Percentiles rank a stretch among this genome's conserved stretches.
Conservation (phyloP, 2,329 filamentous ascomycete genomes). For the Penicillium fuscoglaucum region DNA sequence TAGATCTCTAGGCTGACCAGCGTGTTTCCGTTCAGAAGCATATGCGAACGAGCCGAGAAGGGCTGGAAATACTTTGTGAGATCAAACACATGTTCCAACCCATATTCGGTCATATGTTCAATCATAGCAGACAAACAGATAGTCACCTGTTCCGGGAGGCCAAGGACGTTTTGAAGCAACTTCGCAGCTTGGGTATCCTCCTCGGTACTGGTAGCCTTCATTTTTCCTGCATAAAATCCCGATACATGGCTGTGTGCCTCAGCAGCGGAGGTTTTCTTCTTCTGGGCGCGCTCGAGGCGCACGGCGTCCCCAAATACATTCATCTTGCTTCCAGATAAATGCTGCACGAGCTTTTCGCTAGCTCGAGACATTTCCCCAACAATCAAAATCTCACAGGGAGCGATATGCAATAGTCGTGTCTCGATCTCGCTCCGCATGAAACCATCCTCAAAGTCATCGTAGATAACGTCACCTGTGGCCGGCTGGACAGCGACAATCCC, state of each 20-base stretch:
- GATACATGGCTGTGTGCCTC: conserved; percentile 87
- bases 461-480: conserved; percentile 91
- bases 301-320: conserved; percentile 92
- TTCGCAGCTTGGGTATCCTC: conserved; percentile 60
- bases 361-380: conserved; percentile 87
- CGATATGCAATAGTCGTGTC: conserved; percentile 90
- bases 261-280: conserved; percentile 76
- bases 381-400: conserved; percentile 91
- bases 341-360: conserved; percentile 87
- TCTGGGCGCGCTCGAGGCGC: conserved; percentile 76
- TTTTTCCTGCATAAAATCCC: conserved; percentile 85
- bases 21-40: conserved; percentile 94
- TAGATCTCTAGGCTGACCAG: conserved; percentile 93
- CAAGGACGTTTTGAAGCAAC: conserved; percentile 81
- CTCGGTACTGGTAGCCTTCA: conserved; percentile 60
- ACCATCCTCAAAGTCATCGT: conserved; percentile 93
- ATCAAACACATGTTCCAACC: conserved; percentile 91
- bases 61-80: conserved; percentile 96
- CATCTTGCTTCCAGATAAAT: conserved; percentile 83
- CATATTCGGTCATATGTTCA: conserved; percentile 85
- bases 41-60: conserved; percentile 90
- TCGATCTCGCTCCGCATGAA: conserved; percentile 98
- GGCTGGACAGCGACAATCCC: conserved; percentile 94
- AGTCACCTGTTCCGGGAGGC: conserved; percentile 79
- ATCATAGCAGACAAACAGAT: conserved; percentile 97